phyloP scores from a whole-genome alignment of 116 monocot species.

The Thalassia testudinum region DNA sequence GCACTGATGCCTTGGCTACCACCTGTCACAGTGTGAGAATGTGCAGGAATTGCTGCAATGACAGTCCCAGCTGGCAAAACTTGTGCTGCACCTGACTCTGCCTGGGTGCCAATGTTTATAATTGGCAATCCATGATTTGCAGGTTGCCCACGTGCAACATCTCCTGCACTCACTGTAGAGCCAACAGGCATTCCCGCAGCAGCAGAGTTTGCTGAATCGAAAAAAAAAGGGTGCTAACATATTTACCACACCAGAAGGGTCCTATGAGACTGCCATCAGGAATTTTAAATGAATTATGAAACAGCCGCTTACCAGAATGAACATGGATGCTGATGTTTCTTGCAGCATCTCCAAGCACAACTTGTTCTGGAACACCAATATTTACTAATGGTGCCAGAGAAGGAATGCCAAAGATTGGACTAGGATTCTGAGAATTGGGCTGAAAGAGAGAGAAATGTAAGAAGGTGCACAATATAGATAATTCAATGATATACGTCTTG shows the following conservation, averaged over 20 bases:
- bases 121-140: slow-evolving; percentile 13
- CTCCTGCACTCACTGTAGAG: slow-evolving; percentile 14
- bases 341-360: slow-evolving; percentile 27
- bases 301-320: slow-evolving; percentile 27
- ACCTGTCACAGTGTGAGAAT: slow-evolving; percentile 1
- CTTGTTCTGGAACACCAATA: slow-evolving; percentile 26
- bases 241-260: background rate
- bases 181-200: slow-evolving; percentile 27
- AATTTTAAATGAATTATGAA: background rate
- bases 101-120: slow-evolving; percentile 9
- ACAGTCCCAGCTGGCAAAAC: slow-evolving; percentile 37
- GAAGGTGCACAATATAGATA: background rate
- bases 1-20: no score
- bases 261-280: background rate
- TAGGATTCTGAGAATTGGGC: slow-evolving; percentile 42
- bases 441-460: slow-evolving; percentile 6
- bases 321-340: slow-evolving; percentile 51
- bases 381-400: slow-evolving; percentile 11
- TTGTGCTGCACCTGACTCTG: slow-evolving; percentile 14
- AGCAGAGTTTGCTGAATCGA: slow-evolving; percentile 2
- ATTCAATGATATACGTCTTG: background rate
- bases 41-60: slow-evolving; percentile 32
- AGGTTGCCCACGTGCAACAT: slow-evolving; percentile 10
- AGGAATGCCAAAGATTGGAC: slow-evolving; percentile 34
- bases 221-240: background rate